These are phyloP conservation scores for Atkinsonella texensis DNA, from an alignment of 2,329 filamentous ascomycete species.

Conservation along the genomic window DNA sequence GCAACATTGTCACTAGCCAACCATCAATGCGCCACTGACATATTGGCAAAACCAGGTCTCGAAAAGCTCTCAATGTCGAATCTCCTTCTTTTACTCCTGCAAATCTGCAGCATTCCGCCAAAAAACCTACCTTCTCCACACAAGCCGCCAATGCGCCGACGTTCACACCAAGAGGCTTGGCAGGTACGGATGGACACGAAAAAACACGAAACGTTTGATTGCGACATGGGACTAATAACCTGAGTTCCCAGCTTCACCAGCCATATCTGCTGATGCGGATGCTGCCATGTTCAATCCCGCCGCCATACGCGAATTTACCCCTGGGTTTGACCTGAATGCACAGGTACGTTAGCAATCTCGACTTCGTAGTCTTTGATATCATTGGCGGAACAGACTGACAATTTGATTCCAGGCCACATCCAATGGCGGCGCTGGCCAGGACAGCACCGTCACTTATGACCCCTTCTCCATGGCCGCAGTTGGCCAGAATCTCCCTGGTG, in stretches of 20 bases:
- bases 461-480: slow-evolving; percentile 51
- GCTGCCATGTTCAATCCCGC: slow-evolving; percentile 41
- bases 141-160: slow-evolving; percentile 82
- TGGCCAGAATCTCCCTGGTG: slow-evolving; percentile 34
- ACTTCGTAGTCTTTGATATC: neutral
- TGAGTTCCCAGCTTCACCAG: slow-evolving; percentile 17
- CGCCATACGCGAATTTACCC: slow-evolving; percentile 47
- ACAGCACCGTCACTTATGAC: slow-evolving; percentile 38
- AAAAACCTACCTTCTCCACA: slow-evolving; percentile 71
- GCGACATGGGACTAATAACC: neutral
- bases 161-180: slow-evolving; percentile 60
- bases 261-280: slow-evolving; percentile 31
- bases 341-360: slow-evolving; percentile 23
- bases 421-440: slow-evolving; percentile 39
- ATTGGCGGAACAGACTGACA: slow-evolving; percentile 1
- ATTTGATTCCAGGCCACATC: slow-evolving; percentile 20
- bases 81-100: slow-evolving; percentile 88
- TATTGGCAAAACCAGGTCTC: slow-evolving; percentile 28
- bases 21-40: slow-evolving; percentile 1
- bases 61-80: slow-evolving; percentile 85
- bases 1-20: neutral
- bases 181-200: slow-evolving; percentile 20
- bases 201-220: neutral
- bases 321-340: slow-evolving; percentile 40
- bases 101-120: slow-evolving; percentile 32